phyloP scores from a whole-genome alignment of 352 stramenopile genomes.

The Phytopythium ostracodes region DNA sequence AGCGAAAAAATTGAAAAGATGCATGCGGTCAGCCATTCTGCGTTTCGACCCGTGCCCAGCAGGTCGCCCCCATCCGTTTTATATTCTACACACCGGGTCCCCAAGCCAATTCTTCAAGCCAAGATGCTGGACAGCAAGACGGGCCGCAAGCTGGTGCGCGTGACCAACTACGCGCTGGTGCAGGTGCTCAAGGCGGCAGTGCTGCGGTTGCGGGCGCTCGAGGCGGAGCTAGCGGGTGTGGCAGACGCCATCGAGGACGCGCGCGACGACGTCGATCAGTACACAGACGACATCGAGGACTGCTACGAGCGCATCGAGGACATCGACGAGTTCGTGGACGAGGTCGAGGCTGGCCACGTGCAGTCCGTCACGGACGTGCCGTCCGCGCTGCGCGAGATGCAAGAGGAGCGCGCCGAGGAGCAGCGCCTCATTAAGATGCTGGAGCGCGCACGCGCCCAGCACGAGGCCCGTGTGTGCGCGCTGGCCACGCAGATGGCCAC shows the following conservation, averaged over 20 bases:
- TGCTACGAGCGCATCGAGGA: conserved; percentile 37
- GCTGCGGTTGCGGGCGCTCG: conserved; percentile 23
- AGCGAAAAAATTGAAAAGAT: background rate
- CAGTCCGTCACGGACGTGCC: conserved; percentile 26
- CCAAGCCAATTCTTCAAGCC: no score
- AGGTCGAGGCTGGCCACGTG: conserved; percentile 27
- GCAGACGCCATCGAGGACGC: conserved; percentile 33
- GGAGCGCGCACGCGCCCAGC: conserved; percentile 21
- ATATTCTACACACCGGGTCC: no score
- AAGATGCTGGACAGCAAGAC: conserved; percentile 23
- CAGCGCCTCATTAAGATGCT: conserved; percentile 34
- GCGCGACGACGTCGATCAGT: conserved; percentile 34
- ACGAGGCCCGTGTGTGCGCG: conserved; percentile 28
- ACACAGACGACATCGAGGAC: conserved; percentile 39
- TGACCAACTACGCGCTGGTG: conserved; percentile 38
- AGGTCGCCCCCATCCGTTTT: no score
- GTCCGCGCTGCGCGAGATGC: conserved; percentile 26
- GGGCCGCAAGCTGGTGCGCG: conserved; percentile 29
- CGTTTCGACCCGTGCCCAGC: background rate
- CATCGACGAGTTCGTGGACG: conserved; percentile 38
- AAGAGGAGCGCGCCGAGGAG: conserved; percentile 35
- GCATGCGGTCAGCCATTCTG: background rate
- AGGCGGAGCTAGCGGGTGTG: conserved; percentile 28
- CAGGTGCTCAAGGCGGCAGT: conserved; percentile 37
- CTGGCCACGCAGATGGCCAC: conserved; percentile 19